Evolutionary conservation across 305 asterid species (phyloP).

Genomic region (Rubia tinctorum): DNA sequence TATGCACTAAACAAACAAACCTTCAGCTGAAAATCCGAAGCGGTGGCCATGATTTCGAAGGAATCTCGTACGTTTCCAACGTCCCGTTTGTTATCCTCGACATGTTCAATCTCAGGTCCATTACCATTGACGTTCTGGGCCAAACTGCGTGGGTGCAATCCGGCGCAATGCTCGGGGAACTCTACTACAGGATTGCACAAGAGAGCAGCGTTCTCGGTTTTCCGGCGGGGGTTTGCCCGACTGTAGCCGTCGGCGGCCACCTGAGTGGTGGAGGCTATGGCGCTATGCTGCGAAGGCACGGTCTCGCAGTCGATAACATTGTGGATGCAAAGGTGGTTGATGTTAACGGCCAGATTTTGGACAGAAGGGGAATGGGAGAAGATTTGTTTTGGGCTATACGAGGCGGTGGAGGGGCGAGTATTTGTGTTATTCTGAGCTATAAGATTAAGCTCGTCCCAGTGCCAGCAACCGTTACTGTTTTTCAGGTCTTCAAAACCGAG

Average conservation of each 20-base stretch:
- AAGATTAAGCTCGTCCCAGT: not conserved
- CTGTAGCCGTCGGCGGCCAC: not conserved
- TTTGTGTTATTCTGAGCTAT: not conserved
- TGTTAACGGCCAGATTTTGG: conserved; percentile 1
- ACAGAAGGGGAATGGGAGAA: not conserved
- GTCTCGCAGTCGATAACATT: not conserved
- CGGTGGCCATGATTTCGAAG: not conserved
- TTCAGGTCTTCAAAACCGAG: not conserved
- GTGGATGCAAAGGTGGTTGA: not conserved
- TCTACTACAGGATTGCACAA: not conserved
- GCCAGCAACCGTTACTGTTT: not conserved
- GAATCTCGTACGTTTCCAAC: not conserved
- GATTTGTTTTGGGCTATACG: not conserved
- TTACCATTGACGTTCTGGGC: not conserved
- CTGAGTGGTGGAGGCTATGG: not conserved
- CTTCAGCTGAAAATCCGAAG: conserved; percentile 3
- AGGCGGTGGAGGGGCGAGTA: not conserved
- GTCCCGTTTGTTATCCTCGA: not conserved
- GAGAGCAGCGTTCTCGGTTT: not conserved
- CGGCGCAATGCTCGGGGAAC: not conserved
- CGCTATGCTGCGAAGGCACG: not conserved
- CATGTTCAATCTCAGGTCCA: conserved; percentile 6
- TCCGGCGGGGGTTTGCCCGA: conserved; percentile 3
- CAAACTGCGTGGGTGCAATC: not conserved
- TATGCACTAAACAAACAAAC: not conserved